These are phyloP conservation scores for Ustilago tritici DNA, from an alignment of 1,284 basidiomycete species.

Conservation along the genomic window DNA sequence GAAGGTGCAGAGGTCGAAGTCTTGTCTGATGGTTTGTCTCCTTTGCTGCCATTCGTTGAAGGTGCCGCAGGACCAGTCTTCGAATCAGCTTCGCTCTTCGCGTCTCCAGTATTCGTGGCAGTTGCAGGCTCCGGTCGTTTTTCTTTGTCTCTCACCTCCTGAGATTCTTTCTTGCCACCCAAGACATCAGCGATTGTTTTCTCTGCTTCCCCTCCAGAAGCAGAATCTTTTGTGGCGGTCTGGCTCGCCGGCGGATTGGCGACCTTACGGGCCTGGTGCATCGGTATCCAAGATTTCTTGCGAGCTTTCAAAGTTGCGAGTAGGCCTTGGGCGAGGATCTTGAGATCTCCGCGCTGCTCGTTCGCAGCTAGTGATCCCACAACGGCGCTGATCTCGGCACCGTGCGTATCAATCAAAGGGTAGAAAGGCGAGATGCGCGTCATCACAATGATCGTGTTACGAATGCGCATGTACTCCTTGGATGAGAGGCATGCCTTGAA, in stretches of 20 bases:
- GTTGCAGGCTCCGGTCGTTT: slow-evolving; percentile 1
- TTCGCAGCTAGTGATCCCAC: slow-evolving; percentile 51
- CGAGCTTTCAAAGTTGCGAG: slow-evolving; percentile 64
- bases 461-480: slow-evolving; percentile 66
- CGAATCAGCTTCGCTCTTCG: slow-evolving; percentile 1
- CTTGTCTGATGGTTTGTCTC: slow-evolving; percentile 16
- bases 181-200: not conserved
- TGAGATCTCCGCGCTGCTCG: slow-evolving; percentile 65
- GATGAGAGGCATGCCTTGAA: slow-evolving; percentile 60
- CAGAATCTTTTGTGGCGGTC: not conserved
- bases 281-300: slow-evolving; percentile 55
- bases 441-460: slow-evolving; percentile 67
- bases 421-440: slow-evolving; percentile 61
- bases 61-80: not conserved
- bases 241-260: slow-evolving; percentile 22
- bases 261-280: slow-evolving; percentile 32
- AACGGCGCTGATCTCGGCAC: slow-evolving; percentile 46
- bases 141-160: slow-evolving; percentile 10
- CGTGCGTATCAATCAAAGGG: slow-evolving; percentile 58
- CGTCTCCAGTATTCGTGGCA: not conserved
- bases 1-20: slow-evolving; percentile 10
- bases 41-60: slow-evolving; percentile 11
- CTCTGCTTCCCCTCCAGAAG: slow-evolving; percentile 1
- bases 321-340: slow-evolving; percentile 65
- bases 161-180: slow-evolving; percentile 10